Evolutionary conservation across 768 basidiomycete species (phyloP).

Genomic region (Tylopilus sp.): DNA sequence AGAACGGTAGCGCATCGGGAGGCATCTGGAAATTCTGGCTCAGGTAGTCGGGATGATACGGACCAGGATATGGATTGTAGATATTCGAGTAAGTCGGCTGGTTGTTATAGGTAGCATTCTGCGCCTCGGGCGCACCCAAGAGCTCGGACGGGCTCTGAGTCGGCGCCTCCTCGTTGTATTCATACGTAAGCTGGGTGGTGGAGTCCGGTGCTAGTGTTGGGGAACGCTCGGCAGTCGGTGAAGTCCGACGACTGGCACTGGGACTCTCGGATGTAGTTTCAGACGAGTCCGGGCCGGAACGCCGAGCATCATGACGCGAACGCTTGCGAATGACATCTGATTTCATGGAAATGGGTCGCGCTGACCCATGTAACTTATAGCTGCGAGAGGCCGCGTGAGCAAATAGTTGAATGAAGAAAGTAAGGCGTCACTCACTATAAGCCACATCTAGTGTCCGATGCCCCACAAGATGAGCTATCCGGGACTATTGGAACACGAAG

Average conservation of each 20-base stretch:
- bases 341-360: constrained; percentile 88
- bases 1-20: constrained; percentile 52
- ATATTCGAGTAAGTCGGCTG: constrained; percentile 30
- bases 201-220: constrained; percentile 72
- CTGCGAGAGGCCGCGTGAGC: constrained; percentile 27
- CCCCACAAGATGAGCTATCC: constrained; percentile 11
- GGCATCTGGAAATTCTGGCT: constrained; percentile 46
- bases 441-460: constrained; percentile 53
- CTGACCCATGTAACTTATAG: constrained; percentile 82
- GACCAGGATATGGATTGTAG: constrained; percentile 59
- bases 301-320: constrained; percentile 75
- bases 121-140: constrained; percentile 36
- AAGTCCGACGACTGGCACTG: constrained; percentile 68
- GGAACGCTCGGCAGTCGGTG: constrained; percentile 56
- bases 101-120: constrained; percentile 25
- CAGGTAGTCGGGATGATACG: constrained; percentile 72
- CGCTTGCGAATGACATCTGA: constrained; percentile 88
- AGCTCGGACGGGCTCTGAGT: constrained; percentile 44
- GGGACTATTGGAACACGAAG: background rate
- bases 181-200: constrained; percentile 55
- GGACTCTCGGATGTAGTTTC: constrained; percentile 77
- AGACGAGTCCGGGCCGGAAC: constrained; percentile 46
- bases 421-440: constrained; percentile 51
- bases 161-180: constrained; percentile 45
- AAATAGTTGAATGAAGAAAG: background rate